Conservation (phyloP, 768 basidiomycete species). For the Podaxis carcinomalis region DNA sequence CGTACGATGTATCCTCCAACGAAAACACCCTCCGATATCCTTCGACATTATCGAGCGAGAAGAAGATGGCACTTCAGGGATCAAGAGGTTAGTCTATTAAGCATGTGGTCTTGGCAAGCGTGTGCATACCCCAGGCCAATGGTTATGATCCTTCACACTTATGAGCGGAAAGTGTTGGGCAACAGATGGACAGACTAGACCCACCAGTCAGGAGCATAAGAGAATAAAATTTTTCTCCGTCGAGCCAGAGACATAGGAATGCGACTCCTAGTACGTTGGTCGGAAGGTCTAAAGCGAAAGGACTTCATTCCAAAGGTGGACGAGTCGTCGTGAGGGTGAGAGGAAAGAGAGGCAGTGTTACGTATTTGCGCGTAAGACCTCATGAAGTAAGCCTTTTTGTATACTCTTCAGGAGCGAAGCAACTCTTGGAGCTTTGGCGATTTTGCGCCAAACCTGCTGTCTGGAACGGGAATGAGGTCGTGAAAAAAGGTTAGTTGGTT, state of each 20-base stretch:
- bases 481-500: too few relatives aligned
- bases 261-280: slow-evolving; percentile 12
- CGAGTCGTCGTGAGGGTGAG: background rate
- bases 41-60: slow-evolving; percentile 56
- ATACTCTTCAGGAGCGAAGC: too few relatives aligned
- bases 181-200: slow-evolving; percentile 16
- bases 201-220: slow-evolving; percentile 78
- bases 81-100: background rate
- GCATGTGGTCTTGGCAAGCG: background rate
- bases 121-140: slow-evolving; percentile 57
- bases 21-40: slow-evolving; percentile 81
- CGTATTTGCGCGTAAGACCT: slow-evolving; percentile 27
- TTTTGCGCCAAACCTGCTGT: too few relatives aligned
- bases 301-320: slow-evolving; percentile 20
- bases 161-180: slow-evolving; percentile 8
- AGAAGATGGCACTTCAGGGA: slow-evolving; percentile 49
- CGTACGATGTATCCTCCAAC: slow-evolving; percentile 70
- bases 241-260: slow-evolving; percentile 25
- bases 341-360: background rate
- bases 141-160: slow-evolving; percentile 54
- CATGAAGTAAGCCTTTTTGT: background rate
- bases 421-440: too few relatives aligned
- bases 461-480: too few relatives aligned
- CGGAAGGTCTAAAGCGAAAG: slow-evolving; percentile 21
- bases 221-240: slow-evolving; percentile 43